phyloP scores from a whole-genome alignment of 306 rosid genomes.

The Rosa multiflora region DNA sequence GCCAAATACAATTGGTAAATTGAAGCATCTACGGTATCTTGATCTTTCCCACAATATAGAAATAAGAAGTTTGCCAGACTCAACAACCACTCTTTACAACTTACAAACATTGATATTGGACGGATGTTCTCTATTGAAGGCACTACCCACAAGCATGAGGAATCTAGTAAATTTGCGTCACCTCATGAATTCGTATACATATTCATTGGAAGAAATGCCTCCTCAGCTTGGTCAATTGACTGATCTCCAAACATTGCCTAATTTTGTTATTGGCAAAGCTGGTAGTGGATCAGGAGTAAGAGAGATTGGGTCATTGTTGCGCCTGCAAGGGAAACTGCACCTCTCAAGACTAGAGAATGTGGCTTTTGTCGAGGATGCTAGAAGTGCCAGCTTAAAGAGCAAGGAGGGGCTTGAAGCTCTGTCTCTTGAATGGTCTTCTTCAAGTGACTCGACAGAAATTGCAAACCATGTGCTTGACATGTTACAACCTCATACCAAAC shows the following conservation, averaged over 20 bases:
- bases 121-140: too few species aligned
- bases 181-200: neutral
- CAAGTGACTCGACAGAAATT: neutral
- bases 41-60: neutral
- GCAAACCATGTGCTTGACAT: neutral
- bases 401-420: neutral
- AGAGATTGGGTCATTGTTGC: neutral
- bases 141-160: neutral
- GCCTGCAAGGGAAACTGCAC: neutral
- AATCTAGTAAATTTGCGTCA: constrained; percentile 1
- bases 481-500: neutral
- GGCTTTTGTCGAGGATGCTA: neutral
- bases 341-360: neutral
- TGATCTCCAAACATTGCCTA: neutral
- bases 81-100: constrained; percentile 6
- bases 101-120: neutral
- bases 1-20: neutral
- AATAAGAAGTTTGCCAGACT: neutral
- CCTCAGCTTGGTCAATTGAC: neutral
- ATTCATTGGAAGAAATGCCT: neutral
- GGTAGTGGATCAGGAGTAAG: neutral
- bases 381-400: neutral
- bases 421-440: neutral
- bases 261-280: constrained; percentile 14
- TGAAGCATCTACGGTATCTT: neutral